Evolutionary conservation across 345 rosid species (phyloP), one percentile per base, ranked within the genome.

Genomic region (Corchorus capsularis): DNA sequence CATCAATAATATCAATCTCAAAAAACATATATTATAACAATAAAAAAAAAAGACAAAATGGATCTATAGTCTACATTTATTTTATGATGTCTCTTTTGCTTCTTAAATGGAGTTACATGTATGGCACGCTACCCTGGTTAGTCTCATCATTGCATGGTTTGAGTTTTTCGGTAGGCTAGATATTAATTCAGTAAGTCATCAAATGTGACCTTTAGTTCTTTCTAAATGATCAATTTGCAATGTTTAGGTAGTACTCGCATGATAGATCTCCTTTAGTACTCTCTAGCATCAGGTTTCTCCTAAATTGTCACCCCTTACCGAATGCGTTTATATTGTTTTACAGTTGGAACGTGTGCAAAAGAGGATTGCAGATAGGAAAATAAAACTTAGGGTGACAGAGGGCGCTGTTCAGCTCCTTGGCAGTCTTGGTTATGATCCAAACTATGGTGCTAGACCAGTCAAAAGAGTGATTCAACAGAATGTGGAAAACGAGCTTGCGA

Each of bases 391-490:
- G 77, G 87, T 96, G 63, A 90, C 85, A 0, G 94, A 94, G 57
- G 89, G 86, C 6, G 96, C 99, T 19, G 85, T 92, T 39, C 89
- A 89, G 67, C 93, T 92, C 71, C 93, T 96, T 0, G 99, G 91
- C 10, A 90, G 76, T 80, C 98, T 94, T 5, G 97, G 99, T 34
- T 96, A 94, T 65, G 99, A 94, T 76, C 98, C 98, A 0, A 94
- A 83, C 88, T 96, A 96, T 6, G 99, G 99, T 57, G 99, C 98
- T 11, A 84, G 99, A 80, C 98, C 99, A 0, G 98, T 96, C 43
- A 96, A 96, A 87, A 86, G 99, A 59, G 93, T 96, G 80, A 94
- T 96, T 80, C 99, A 96, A 77, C 98, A 94, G 80, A 81, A 96
- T 63, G 88, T 94, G 6, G 99, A 94, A 82, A 96, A 96, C 61